Evolutionary conservation across 257 asterid genomes (phyloP), one percentile per base, ranked within the genome.

Genomic region (Solanum lycopersicoides): DNA sequence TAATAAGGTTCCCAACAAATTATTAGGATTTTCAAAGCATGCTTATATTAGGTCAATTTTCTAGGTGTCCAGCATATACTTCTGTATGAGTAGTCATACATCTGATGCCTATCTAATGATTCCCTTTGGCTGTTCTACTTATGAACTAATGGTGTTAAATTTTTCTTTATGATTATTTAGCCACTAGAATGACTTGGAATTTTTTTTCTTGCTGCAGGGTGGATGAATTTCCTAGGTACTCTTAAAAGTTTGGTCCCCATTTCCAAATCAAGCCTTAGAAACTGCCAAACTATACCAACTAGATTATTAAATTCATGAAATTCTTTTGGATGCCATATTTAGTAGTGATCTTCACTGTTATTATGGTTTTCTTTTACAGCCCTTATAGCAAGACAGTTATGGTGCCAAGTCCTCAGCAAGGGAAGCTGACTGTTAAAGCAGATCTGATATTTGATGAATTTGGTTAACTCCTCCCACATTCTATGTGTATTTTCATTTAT

Each of bases 201-300:
- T 59, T 30, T 91, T 90, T 73, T 86, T 88, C 86, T 84, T 88
- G 88, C 86, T 91, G 91, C 97, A 97, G 98, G 89, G 92, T 97
- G 93, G 96, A 95, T 88, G 98, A 95, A 63, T 95, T 97, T 88
- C 93, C 94, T 65, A 97, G 99, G 99, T 94, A 91, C 89, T 88
- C 76, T 73, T 44, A 53, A 82, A 83, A 28, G 28, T 84, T 87
- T 83, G 83, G 66, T 87, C 87, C 76, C 32, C 68, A 35, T 79
- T 90, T 82, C 45, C 69, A 50, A 53, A 82, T 82, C 69, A 82
- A 20, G 69, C 30, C 68, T 32, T 32, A 82, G 85, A 82, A 80
- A 50, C 21, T 50, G 69, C 85, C 39, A 32, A 30, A 44, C 63
- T 60, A 35, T 30, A 74, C 34, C 39, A 83, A 21, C 80, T 72